These are phyloP conservation scores for Diutina rugosa DNA, from an alignment of 1,139 yeast species.

Conservation along the genomic window DNA sequence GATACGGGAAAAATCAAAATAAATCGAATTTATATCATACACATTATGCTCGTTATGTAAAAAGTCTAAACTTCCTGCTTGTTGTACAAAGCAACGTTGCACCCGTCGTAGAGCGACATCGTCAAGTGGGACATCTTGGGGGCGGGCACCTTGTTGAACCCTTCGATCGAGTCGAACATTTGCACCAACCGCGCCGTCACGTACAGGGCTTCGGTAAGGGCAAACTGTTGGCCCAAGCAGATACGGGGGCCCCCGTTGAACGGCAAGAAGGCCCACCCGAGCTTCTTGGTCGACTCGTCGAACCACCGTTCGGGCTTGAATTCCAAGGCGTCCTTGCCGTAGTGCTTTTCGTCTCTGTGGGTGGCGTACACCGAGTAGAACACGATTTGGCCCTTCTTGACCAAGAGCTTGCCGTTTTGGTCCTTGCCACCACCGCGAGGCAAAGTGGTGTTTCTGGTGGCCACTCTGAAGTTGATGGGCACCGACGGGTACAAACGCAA, in stretches of 20 bases:
- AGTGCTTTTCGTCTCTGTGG: conserved; percentile 30
- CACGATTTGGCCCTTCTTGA: conserved; percentile 34
- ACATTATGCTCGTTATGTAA: not conserved
- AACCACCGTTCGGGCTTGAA: conserved; percentile 49
- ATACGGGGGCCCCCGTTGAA: conserved; percentile 48
- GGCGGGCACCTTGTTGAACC: not conserved
- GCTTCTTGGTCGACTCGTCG: conserved; percentile 22
- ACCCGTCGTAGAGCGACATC: conserved; percentile 3
- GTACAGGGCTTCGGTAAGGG: conserved; percentile 42
- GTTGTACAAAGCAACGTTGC: not conserved
- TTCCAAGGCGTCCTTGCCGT: conserved; percentile 34
- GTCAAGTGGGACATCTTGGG: conserved; percentile 2
- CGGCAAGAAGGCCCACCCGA: conserved; percentile 38
- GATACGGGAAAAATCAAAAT: no score
- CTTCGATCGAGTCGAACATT: conserved; percentile 6
- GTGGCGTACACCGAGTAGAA: conserved; percentile 30
- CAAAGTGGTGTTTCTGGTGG: conserved; percentile 2
- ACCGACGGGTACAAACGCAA: conserved; percentile 3
- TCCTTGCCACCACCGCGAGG: conserved; percentile 9
- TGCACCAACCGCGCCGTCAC: conserved; percentile 24
- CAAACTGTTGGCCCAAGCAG: conserved; percentile 38
- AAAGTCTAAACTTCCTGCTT: not conserved
- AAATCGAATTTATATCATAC: not conserved
- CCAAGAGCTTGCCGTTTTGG: conserved; percentile 25
- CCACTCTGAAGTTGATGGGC: conserved; percentile 1